Evolutionary conservation across 2,329 filamentous ascomycete species (phyloP), one percentile per base, ranked within the genome.

Genomic region (Byssochlamys sp.): DNA sequence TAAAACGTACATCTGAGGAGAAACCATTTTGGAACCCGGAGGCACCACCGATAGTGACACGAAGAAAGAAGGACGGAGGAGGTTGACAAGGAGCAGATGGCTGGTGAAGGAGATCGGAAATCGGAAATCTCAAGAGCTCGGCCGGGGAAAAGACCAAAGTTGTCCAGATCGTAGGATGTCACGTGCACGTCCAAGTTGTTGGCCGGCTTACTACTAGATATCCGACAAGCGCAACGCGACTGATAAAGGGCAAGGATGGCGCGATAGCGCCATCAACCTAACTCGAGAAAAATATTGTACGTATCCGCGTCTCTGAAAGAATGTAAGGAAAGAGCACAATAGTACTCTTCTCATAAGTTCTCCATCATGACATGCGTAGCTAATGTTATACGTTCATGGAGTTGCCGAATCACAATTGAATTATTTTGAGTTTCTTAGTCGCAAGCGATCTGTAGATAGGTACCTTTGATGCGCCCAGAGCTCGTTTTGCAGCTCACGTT

Each of bases 1-100:
- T 27, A 12, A 19, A 19, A 71, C 82, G 70, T 78, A 87, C 84
- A 87, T 78, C 74, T 87, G 84, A 67, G 84, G 80, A 68, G 78
- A 84, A 67, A 87, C 83, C 84, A 86, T 87, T 73, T 75, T 84
- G 73, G 66, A 66, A 62, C 61, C 56, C 61, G 62, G 56, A 54
- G 35, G 45, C 55, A 55, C 48, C 27, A 53, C 49, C 62, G 55
- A 50, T 58, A 39, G 57, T 19, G 4, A 19, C n/a, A 45, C 39
- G 52, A 59, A 62, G 55, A 55, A 49, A 53, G 57, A 60, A 58
- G 55, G 51, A 55, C 29, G 57, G 55, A 56, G 57, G 59, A 51
- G 49, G 24, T 28, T 51, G 24, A 24, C 24, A 51, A 28, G 49
- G 49, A 27, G 49, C 24, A 51, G 25, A 51, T 24, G 49, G 49